Percentiles rank a stretch among this genome's conserved stretches.
phyloP scores from a whole-genome alignment of 768 basidiomycete species.

The Auriscalpium microsporum region DNA sequence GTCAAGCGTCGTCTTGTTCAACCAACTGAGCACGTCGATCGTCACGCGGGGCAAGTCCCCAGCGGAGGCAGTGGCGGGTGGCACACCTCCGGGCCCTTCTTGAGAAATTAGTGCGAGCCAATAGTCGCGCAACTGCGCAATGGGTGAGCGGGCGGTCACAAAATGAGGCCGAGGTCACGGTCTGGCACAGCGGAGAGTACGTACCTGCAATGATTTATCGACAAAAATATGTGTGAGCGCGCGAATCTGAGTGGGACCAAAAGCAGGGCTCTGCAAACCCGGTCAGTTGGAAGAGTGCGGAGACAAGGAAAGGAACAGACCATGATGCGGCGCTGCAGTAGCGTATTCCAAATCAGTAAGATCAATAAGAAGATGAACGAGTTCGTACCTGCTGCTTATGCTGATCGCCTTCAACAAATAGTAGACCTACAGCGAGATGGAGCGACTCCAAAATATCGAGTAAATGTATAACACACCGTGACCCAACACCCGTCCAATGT shows the following conservation, averaged over 20 bases:
- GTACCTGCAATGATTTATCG: not conserved
- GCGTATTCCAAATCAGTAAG: too few species aligned
- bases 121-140: conserved; percentile 20
- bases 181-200: not conserved
- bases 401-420: conserved; percentile 1
- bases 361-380: too few species aligned
- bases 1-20: conserved; percentile 17
- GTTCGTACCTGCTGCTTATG: conserved; percentile 3
- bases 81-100: not conserved
- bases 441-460: not conserved
- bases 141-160: not conserved
- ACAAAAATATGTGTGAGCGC: conserved; percentile 1
- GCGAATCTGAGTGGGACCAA: conserved; percentile 1
- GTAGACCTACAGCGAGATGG: not conserved
- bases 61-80: too few species aligned
- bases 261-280: not conserved
- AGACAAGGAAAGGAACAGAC: not conserved
- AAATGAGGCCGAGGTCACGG: not conserved
- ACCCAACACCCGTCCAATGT: not conserved
- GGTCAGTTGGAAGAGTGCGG: too few species aligned
- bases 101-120: conserved; percentile 13
- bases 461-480: not conserved
- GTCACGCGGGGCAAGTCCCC: not conserved
- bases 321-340: not conserved
- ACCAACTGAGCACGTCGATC: conserved; percentile 13